Conservation (phyloP, 2,329 filamentous ascomycete species). For the Aspergillus pseudoglaucus region DNA sequence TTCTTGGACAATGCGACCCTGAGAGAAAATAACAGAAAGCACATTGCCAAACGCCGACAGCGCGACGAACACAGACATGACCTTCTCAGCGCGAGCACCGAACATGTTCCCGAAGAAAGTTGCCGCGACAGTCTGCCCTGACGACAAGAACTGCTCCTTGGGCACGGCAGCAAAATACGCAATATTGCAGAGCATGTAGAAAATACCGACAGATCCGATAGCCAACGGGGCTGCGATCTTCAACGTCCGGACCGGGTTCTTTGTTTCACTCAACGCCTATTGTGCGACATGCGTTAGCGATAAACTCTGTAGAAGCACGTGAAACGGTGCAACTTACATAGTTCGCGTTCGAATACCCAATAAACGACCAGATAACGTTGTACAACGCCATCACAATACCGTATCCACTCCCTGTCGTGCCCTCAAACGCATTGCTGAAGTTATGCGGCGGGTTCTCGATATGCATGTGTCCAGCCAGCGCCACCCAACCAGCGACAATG, state of each 20-base stretch:
- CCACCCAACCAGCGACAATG: conserved; percentile 38
- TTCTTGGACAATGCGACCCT: conserved; percentile 45
- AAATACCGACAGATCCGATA: conserved; percentile 47
- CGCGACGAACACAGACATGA: conserved; percentile 56
- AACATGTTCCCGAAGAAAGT: conserved; percentile 57
- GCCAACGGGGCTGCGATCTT: conserved; percentile 52
- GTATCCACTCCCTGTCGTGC: conserved; percentile 30
- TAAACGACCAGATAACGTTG: conserved; percentile 57
- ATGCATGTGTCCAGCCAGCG: conserved; percentile 33
- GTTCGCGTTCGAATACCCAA: conserved; percentile 57
- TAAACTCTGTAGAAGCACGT: background rate
- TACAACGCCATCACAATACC: conserved; percentile 55
- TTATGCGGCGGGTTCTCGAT: conserved; percentile 29
- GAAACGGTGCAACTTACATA: conserved; percentile 39
- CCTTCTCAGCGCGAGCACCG: conserved; percentile 47
- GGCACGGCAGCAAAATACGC: conserved; percentile 56
- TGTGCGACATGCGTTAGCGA: conserved; percentile 12
- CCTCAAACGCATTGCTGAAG: conserved; percentile 34
- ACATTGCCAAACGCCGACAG: conserved; percentile 58
- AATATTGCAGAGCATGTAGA: conserved; percentile 54
- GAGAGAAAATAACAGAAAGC: conserved; percentile 49
- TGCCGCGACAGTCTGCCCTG: conserved; percentile 51
- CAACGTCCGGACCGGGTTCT: conserved; percentile 52
- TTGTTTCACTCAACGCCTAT: conserved; percentile 48
- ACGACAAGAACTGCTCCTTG: conserved; percentile 48